A percentile compares a stretch with the other conserved stretches of the same genome.
Conservation (phyloP, 139 green algal species). For the Zygnema circumcarinatum region DNA sequence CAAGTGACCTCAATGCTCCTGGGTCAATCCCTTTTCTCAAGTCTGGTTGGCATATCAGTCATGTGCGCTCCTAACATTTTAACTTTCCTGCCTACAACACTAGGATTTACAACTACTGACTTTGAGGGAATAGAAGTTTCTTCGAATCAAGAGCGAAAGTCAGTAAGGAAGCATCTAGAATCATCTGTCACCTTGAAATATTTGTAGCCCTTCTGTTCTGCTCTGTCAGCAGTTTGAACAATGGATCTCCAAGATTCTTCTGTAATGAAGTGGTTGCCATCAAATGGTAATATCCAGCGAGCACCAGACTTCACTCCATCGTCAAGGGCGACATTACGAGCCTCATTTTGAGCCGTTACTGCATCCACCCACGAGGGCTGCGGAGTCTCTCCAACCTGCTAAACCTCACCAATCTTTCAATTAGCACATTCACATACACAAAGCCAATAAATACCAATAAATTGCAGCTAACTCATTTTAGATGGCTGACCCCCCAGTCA, state of each 20-base stretch:
- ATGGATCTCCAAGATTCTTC: conserved; percentile 31
- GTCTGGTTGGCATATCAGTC: too few species aligned
- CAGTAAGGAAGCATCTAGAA: too few species aligned
- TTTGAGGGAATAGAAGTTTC: too few species aligned
- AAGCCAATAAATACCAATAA: neutral
- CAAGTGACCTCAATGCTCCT: too few species aligned
- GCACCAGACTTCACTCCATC: conserved; percentile 3
- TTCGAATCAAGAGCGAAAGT: too few species aligned
- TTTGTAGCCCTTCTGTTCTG: conserved; percentile 17
- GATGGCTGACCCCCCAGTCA: too few species aligned
- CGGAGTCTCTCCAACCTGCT: conserved; percentile 9
- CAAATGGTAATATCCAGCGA: conserved; percentile 43
- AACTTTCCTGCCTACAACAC: too few species aligned
- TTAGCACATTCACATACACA: neutral
- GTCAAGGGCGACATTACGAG: conserved; percentile 29
- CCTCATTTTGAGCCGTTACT: conserved; percentile 53
- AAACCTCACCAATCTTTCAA: neutral
- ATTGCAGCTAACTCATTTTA: too few species aligned
- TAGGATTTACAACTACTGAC: too few species aligned
- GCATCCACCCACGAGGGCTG: conserved; percentile 18
- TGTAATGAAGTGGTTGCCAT: conserved; percentile 55
- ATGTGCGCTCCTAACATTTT: too few species aligned
- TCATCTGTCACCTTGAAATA: conserved; percentile 58
- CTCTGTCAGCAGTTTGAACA: conserved; percentile 3
- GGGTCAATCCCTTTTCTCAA: too few species aligned